Evolutionary conservation across 768 basidiomycete species (phyloP), one percentile per base, ranked within the genome.

Genomic region (Roridomyces roridus): DNA sequence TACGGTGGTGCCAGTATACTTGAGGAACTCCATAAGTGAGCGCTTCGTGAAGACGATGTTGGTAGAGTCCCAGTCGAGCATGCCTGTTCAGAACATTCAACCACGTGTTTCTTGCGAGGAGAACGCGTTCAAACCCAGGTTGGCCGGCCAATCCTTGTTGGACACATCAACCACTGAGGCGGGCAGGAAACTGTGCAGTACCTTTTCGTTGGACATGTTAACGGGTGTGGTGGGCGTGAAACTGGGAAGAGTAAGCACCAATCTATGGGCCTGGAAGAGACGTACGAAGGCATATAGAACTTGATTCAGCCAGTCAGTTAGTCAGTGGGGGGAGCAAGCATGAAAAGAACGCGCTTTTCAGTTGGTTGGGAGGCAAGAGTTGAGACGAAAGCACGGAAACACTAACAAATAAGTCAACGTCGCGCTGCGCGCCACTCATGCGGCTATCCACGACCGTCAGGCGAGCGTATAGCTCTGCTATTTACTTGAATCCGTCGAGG

Each of bases 21-120:
- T 89, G 61, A 92, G 74, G 68, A 92, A 92, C 64, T 92, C 90
- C 48, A 91, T 77, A 60, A 92, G 74, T 39, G 84, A 76, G 36
- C 91, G 83, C 66, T 92, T 92, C 14, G 89, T 92, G 68, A 92
- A 92, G 25, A 92, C 84, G 59, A 92, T 89, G 57, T 72, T 83
- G 44, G 87, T 90, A 12, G 73, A 68, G 66, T 92, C 91, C 90
- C 91, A 92, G 71, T 92, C 91, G 60, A 92, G 76, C 85, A 89
- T 82, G 57, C 89, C 90, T 91, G 47, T 14, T 25, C 26, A 52
- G 23, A 44, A 46, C 17, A 52, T 40, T 25, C 43, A 34, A 42
- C n/a, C 31, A 39, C 23, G n/a, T 20, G 39, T n/a, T n/a, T n/a
- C n/a, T n/a, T n/a, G n/a, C n/a, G 43, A 25, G 41, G 37, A 51